A percentile compares a stretch with the other conserved stretches of the same genome.
Evolutionary conservation across 2,329 filamentous ascomycete genomes (phyloP).

Genomic region (Aspergillus eucalypticola): DNA sequence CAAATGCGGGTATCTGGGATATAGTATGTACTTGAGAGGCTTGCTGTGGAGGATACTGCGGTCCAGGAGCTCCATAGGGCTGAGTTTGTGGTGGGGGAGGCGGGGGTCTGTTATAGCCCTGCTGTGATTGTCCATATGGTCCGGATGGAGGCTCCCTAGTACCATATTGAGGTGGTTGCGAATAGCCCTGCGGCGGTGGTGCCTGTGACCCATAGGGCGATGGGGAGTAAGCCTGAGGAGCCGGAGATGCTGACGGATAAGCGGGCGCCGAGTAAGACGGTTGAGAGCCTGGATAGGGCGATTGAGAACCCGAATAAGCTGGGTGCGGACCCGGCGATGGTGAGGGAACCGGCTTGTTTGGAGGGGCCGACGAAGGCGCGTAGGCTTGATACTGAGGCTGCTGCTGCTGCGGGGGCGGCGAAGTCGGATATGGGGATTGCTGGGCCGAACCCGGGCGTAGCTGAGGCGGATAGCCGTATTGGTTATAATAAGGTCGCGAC

Average conservation of each 20-base stretch:
- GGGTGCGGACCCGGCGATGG: slow-evolving; percentile 15
- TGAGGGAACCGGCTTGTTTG: slow-evolving; percentile 34
- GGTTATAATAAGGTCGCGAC: slow-evolving; percentile 39
- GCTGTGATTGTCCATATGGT: slow-evolving; percentile 24
- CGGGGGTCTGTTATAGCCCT: slow-evolving; percentile 46
- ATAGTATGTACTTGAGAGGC: slow-evolving; percentile 36
- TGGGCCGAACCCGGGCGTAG: slow-evolving; percentile 26
- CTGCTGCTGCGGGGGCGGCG: slow-evolving; percentile 34
- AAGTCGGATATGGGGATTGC: slow-evolving; percentile 40
- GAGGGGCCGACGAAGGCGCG: slow-evolving; percentile 33
- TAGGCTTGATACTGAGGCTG: slow-evolving; percentile 42
- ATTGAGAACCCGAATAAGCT: slow-evolving; percentile 2
- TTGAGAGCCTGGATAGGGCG: slow-evolving; percentile 30
- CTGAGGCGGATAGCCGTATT: slow-evolving; percentile 39
- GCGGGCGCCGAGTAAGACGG: not conserved
- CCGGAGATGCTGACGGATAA: slow-evolving; percentile 19
- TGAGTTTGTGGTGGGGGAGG: slow-evolving; percentile 43
- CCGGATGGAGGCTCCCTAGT: slow-evolving; percentile 18
- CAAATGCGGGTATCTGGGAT: slow-evolving; percentile 17
- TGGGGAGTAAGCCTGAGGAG: slow-evolving; percentile 43
- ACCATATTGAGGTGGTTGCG: slow-evolving; percentile 31
- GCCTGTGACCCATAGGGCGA: slow-evolving; percentile 37
- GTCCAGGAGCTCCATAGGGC: slow-evolving; percentile 33
- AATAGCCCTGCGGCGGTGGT: slow-evolving; percentile 28
- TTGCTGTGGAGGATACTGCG: slow-evolving; percentile 38